These are phyloP conservation scores for Cucurbita argyrosperma DNA, from an alignment of 306 rosid species.

Conservation along the genomic window DNA sequence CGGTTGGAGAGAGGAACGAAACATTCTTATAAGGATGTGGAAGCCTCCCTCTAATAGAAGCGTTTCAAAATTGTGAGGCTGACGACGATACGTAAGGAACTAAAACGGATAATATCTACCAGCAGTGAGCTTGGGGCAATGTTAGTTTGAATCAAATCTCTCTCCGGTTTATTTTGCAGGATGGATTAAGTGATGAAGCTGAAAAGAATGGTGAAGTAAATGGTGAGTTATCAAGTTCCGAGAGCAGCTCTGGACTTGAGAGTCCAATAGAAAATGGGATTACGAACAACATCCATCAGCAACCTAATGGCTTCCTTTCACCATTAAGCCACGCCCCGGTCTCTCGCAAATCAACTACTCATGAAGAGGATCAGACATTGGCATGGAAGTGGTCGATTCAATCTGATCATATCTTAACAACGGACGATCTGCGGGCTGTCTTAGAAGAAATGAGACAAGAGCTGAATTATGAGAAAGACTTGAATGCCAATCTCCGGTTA, in stretches of 20 bases:
- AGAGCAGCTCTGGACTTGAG: constrained; percentile 76
- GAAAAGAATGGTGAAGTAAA: constrained; percentile 27
- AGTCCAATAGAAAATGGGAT: constrained; percentile 48
- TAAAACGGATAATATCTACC: too few relatives aligned
- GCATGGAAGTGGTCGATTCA: constrained; percentile 55
- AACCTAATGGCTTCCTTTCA: constrained; percentile 16
- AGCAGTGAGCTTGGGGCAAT: neutral
- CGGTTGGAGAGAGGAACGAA: too few relatives aligned
- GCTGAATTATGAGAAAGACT: constrained; percentile 63
- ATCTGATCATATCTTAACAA: constrained; percentile 37
- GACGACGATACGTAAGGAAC: too few relatives aligned
- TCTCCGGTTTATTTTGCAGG: constrained; percentile 26
- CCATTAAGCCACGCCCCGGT: constrained; percentile 9
- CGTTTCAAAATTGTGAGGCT: too few relatives aligned
- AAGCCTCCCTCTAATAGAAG: too few relatives aligned
- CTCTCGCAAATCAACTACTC: constrained; percentile 22
- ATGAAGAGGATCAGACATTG: constrained; percentile 31
- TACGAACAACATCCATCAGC: constrained; percentile 25
- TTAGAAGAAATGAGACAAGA: constrained; percentile 81
- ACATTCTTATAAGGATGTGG: too few relatives aligned
- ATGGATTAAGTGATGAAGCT: constrained; percentile 24
- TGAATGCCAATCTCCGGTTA: constrained; percentile 58
- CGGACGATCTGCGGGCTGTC: constrained; percentile 35
- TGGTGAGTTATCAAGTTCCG: constrained; percentile 70
- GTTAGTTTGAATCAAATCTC: neutral